Evolutionary conservation across 805 yeast genomes (phyloP).

Genomic region (Metschnikowia gelsemii): DNA sequence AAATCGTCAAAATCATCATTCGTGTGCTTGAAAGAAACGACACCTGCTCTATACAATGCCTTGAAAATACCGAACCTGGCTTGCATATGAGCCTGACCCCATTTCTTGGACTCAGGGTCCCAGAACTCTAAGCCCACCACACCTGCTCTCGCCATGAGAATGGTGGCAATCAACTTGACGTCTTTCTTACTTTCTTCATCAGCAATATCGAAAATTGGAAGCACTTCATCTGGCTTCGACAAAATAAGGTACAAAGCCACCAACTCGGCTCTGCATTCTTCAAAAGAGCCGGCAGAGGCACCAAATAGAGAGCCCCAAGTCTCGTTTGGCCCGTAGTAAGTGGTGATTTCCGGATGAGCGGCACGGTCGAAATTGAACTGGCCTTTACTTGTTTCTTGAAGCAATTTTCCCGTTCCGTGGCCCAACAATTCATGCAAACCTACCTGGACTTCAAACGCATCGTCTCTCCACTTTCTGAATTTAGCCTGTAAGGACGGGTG

Average conservation of each 20-base stretch:
- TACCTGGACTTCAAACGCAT: conserved; percentile 89
- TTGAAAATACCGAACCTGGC: conserved; percentile 86
- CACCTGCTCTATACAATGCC: conserved; percentile 66
- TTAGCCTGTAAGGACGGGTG: conserved; percentile 50
- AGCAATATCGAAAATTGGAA: conserved; percentile 70
- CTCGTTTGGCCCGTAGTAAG: conserved; percentile 76
- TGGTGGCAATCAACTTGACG: conserved; percentile 63
- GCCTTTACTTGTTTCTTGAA: conserved; percentile 56
- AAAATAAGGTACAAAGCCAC: conserved; percentile 82
- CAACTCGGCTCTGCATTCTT: conserved; percentile 90
- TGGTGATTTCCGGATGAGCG: conserved; percentile 65
- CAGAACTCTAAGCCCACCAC: conserved; percentile 78
- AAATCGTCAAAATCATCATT: conserved; percentile 57
- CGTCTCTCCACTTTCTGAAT: conserved; percentile 70
- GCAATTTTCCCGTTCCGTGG: conserved; percentile 85
- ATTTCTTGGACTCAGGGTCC: conserved; percentile 77
- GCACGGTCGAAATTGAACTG: conserved; percentile 67
- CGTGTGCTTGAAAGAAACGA: conserved; percentile 53
- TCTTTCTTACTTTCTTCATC: conserved; percentile 58
- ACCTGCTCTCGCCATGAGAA: conserved; percentile 89
- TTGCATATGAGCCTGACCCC: conserved; percentile 97
- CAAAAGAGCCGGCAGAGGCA: conserved; percentile 79
- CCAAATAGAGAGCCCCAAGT: conserved; percentile 92
- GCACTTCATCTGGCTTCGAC: conserved; percentile 54
- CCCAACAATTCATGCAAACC: conserved; percentile 91